phyloP scores from a whole-genome alignment of 495 filamentous ascomycete genomes.

The Sordaria brevicollis region DNA sequence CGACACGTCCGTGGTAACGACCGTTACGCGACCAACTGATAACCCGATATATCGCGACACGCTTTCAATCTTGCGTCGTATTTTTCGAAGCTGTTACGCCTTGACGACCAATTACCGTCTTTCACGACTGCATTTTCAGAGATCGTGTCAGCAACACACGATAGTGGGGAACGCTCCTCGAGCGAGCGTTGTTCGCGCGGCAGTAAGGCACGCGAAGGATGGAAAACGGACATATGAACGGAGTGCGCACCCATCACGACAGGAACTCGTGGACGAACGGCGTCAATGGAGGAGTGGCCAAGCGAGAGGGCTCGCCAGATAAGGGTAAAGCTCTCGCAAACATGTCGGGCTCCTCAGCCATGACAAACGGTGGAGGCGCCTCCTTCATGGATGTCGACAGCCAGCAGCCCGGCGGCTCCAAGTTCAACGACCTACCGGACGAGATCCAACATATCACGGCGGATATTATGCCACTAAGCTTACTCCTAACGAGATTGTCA shows the following conservation, averaged over 20 bases:
- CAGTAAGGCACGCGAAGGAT: conserved; percentile 23
- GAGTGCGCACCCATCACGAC: conserved; percentile 39
- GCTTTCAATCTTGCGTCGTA: not conserved
- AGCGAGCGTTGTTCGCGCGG: conserved; percentile 1
- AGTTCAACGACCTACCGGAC: conserved; percentile 49
- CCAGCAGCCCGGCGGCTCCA: conserved; percentile 9
- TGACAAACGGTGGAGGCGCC: conserved; percentile 17
- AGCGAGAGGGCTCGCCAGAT: conserved; percentile 11
- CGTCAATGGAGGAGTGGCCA: conserved; percentile 21
- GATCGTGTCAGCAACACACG: not conserved
- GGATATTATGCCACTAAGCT: conserved; percentile 59
- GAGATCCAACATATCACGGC: conserved; percentile 72
- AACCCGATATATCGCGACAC: not conserved
- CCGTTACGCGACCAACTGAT: not conserved
- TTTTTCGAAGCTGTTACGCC: not conserved
- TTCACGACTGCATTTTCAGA: not conserved
- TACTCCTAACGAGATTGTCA: conserved; percentile 61
- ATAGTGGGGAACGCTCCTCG: not conserved
- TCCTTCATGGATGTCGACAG: conserved; percentile 15
- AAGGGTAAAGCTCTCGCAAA: conserved; percentile 13
- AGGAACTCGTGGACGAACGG: conserved; percentile 33
- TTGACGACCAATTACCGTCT: not conserved
- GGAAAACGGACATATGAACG: conserved; percentile 39
- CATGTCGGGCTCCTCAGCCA: conserved; percentile 5
- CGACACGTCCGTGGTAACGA: conserved; percentile 1